Conservation (phyloP, 208 protist genomes). For the Strigomonas culicis region DNA sequence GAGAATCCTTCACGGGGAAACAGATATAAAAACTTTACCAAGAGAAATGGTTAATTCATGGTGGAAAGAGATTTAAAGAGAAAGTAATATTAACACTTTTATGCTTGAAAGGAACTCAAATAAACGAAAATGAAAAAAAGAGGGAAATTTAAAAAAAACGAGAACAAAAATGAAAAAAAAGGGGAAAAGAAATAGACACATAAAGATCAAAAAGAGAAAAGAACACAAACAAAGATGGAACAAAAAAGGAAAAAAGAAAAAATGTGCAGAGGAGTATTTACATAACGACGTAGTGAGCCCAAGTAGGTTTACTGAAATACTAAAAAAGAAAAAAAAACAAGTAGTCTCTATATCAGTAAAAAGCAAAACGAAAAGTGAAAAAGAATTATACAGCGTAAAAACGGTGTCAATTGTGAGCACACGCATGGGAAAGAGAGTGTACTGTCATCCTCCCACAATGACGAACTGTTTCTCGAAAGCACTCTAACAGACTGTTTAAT, state of each 20-base stretch:
- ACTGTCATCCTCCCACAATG: background rate
- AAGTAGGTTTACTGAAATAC: background rate
- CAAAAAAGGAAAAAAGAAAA: background rate
- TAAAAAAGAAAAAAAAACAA: constrained; percentile 10
- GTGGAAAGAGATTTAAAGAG: background rate
- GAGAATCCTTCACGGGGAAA: no score
- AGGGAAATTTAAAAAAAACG: background rate
- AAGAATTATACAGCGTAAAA: background rate
- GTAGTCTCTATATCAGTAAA: background rate
- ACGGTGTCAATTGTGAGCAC: background rate
- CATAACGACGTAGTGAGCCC: background rate
- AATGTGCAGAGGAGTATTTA: constrained; percentile 6
- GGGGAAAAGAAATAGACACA: background rate
- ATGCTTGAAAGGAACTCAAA: background rate
- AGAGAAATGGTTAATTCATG: no score
- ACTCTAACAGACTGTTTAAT: background rate
- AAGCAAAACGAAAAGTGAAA: background rate
- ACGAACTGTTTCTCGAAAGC: background rate
- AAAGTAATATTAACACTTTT: no score
- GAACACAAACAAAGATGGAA: background rate
- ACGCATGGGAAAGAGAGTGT: background rate
- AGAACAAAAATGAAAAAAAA: background rate
- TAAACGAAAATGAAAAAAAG: background rate
- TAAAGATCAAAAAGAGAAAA: constrained; percentile 4
- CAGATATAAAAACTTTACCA: no score